A percentile compares a stretch with the other conserved stretches of the same genome.
Evolutionary conservation across 148 eudicot genomes (phyloP).

Genomic region (Spergularia marina): DNA sequence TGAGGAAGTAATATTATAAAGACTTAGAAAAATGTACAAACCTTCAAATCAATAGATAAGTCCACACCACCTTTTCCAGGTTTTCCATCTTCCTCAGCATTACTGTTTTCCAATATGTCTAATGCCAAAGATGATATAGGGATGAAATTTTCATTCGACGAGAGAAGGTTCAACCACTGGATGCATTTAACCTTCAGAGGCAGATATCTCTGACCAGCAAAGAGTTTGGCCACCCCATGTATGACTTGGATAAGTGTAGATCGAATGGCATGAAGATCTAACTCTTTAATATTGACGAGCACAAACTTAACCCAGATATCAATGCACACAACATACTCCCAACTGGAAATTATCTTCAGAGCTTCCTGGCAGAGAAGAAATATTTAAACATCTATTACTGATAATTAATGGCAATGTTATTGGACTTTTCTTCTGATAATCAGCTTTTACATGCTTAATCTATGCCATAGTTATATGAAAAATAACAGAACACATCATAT

Average conservation of each 20-base stretch:
- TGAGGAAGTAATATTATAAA: neutral
- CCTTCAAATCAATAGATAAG: slow-evolving; percentile 64
- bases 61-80: slow-evolving; percentile 35
- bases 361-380: slow-evolving; percentile 56
- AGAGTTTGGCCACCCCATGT: slow-evolving; percentile 67
- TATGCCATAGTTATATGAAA: neutral
- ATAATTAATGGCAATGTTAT: neutral
- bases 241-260: slow-evolving; percentile 61
- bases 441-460: neutral
- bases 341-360: slow-evolving; percentile 73
- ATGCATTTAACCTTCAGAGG: slow-evolving; percentile 77
- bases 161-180: slow-evolving; percentile 77
- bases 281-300: slow-evolving; percentile 51
- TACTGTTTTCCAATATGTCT: slow-evolving; percentile 69
- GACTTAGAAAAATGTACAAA: slow-evolving; percentile 24
- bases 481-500: slow-evolving; percentile 19
- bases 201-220: slow-evolving; percentile 71
- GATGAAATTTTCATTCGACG: slow-evolving; percentile 71
- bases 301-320: slow-evolving; percentile 83
- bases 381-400: neutral
- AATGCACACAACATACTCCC: slow-evolving; percentile 72
- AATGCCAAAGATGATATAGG: slow-evolving; percentile 66
- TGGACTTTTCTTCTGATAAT: slow-evolving; percentile 1
- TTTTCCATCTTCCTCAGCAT: slow-evolving; percentile 58
- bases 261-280: slow-evolving; percentile 58